phyloP scores from a whole-genome alignment of 306 rosid species.

The Fagus crenata region DNA sequence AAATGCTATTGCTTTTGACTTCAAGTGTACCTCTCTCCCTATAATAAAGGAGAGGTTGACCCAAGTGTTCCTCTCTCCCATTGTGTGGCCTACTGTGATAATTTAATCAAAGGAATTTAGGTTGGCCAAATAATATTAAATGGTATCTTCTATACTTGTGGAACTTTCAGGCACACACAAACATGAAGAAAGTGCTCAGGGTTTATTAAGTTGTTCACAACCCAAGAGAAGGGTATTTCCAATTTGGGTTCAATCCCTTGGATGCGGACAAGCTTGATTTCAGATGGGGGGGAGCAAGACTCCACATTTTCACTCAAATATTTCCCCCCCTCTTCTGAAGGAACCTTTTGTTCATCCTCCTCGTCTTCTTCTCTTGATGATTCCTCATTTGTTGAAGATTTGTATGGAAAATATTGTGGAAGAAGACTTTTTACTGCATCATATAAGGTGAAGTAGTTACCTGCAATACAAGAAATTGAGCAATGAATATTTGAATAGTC shows the following conservation, averaged over 20 bases:
- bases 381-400: constrained; percentile 28
- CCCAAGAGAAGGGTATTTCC: constrained; percentile 91
- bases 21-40: background rate
- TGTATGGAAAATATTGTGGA: constrained; percentile 56
- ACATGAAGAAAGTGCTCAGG: constrained; percentile 90
- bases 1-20: background rate
- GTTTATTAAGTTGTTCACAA: constrained; percentile 68
- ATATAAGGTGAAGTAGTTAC: constrained; percentile 61
- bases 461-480: constrained; percentile 45
- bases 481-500: background rate
- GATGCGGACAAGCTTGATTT: constrained; percentile 76
- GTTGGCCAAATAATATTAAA: background rate
- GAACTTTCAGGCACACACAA: constrained; percentile 68
- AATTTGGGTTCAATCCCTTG: constrained; percentile 94
- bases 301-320: constrained; percentile 35
- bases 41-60: background rate
- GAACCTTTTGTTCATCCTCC: constrained; percentile 35
- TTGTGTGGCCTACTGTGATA: background rate
- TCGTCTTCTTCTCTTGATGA: constrained; percentile 24
- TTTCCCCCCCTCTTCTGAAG: constrained; percentile 42
- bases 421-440: constrained; percentile 76
- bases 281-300: constrained; percentile 20
- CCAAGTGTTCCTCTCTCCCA: background rate
- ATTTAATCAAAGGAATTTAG: background rate
- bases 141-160: constrained; percentile 34